phyloP scores from a whole-genome alignment of 2,329 filamentous ascomycete genomes.

The Clarireedia hainanense region DNA sequence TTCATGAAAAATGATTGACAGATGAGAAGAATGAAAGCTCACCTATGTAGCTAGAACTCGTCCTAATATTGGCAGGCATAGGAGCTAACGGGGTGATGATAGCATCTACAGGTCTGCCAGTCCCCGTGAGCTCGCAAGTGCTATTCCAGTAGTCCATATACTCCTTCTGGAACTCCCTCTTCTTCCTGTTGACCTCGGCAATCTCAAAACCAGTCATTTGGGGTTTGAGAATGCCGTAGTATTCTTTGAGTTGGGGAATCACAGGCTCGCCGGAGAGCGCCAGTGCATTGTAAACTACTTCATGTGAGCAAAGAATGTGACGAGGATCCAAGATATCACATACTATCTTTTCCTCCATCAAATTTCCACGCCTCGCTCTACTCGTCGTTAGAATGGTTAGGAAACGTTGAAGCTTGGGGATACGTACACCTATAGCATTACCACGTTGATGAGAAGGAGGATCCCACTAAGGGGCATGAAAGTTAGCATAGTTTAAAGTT shows the following conservation, averaged over 20 bases:
- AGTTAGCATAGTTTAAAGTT: not conserved
- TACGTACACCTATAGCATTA: conserved; percentile 33
- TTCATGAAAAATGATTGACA: not conserved
- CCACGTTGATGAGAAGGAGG: conserved; percentile 42
- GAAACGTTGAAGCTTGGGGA: conserved; percentile 20
- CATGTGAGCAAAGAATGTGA: not conserved
- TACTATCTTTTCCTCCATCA: conserved; percentile 42
- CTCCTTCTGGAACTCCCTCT: conserved; percentile 46
- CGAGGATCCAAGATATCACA: not conserved
- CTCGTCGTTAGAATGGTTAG: not conserved
- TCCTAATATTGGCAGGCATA: conserved; percentile 9
- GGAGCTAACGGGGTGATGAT: conserved; percentile 44
- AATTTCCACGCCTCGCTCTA: conserved; percentile 33
- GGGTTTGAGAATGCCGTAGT: conserved; percentile 27
- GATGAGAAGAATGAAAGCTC: not conserved
- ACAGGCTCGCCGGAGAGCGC: conserved; percentile 47
- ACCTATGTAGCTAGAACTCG: conserved; percentile 5
- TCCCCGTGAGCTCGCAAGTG: conserved; percentile 19
- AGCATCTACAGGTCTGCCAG: conserved; percentile 43
- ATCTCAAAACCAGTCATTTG: conserved; percentile 27
- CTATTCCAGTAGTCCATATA: conserved; percentile 46
- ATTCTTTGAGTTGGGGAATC: conserved; percentile 12
- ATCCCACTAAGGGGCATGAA: conserved; percentile 36
- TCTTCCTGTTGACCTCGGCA: conserved; percentile 38
- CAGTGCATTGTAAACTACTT: conserved; percentile 38